Evolutionary conservation across 441 rosid genomes (phyloP).

Genomic region (Aleurites moluccanus): DNA sequence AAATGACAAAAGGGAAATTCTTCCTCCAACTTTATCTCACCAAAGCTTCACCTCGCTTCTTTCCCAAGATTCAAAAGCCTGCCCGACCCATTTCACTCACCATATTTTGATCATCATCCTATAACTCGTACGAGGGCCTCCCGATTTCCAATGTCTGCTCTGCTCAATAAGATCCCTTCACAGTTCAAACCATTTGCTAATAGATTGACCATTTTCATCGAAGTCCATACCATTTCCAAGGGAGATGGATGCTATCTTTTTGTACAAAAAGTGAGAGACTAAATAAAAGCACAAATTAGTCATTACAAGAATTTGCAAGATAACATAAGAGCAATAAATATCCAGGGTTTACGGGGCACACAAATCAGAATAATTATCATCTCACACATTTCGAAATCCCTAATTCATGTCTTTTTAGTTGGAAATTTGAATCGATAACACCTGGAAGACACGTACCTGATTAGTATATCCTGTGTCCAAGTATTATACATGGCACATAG

Average conservation of each 20-base stretch:
- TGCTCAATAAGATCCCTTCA: too few relatives aligned
- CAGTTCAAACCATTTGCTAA: too few relatives aligned
- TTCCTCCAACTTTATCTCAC: background rate
- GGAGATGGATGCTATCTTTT: too few relatives aligned
- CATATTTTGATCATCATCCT: too few relatives aligned
- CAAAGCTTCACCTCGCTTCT: background rate
- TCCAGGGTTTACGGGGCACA: background rate
- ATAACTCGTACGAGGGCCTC: too few relatives aligned
- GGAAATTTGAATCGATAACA: background rate
- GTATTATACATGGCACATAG: too few relatives aligned
- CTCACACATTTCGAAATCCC: background rate
- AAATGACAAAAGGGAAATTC: constrained; percentile 7
- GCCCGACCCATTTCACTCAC: background rate
- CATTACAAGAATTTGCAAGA: background rate
- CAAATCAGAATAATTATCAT: background rate
- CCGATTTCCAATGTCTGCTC: too few relatives aligned
- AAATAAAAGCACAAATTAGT: background rate
- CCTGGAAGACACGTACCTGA: background rate
- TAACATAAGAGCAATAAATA: too few relatives aligned
- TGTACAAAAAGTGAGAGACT: background rate
- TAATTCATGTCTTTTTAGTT: background rate
- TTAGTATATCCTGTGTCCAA: background rate
- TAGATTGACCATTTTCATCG: too few relatives aligned
- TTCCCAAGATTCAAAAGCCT: constrained; percentile 3
- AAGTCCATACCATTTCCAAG: too few relatives aligned